phyloP scores from a whole-genome alignment of 1,284 basidiomycete genomes.

The Boletellus deceptivus region DNA sequence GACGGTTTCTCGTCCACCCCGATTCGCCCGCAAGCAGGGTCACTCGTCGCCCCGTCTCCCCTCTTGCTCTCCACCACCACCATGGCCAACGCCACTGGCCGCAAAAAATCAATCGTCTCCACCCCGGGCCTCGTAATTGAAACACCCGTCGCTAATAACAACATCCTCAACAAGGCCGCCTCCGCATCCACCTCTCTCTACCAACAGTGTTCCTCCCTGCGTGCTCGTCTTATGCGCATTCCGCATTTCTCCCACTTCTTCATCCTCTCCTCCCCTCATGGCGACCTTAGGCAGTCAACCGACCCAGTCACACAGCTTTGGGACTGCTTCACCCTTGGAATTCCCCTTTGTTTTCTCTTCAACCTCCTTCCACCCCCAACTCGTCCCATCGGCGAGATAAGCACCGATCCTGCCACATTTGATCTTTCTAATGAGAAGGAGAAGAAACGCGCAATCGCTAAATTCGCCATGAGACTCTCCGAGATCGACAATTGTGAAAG shows the following conservation, averaged over 20 bases:
- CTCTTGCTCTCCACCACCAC: slow-evolving; percentile 9
- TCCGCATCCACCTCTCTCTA: slow-evolving; percentile 81
- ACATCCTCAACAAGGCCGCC: slow-evolving; percentile 82
- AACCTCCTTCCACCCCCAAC: slow-evolving; percentile 78
- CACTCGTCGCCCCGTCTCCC: slow-evolving; percentile 2
- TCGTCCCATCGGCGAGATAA: slow-evolving; percentile 60
- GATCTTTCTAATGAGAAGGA: slow-evolving; percentile 71
- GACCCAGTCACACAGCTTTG: slow-evolving; percentile 92
- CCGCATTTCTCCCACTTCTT: slow-evolving; percentile 72
- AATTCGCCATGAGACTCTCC: slow-evolving; percentile 74
- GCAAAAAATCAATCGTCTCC: slow-evolving; percentile 80
- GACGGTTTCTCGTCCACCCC: slow-evolving; percentile 7
- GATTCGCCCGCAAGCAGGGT: slow-evolving; percentile 2
- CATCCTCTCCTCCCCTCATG: slow-evolving; percentile 51
- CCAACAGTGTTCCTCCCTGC: slow-evolving; percentile 80
- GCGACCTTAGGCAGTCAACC: slow-evolving; percentile 65
- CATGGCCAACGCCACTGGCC: slow-evolving; percentile 70
- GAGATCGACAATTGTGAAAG: slow-evolving; percentile 65
- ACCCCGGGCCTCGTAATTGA: slow-evolving; percentile 66
- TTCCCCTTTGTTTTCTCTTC: slow-evolving; percentile 93
- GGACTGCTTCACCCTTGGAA: slow-evolving; percentile 91
- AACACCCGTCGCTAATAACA: slow-evolving; percentile 71
- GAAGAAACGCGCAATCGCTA: slow-evolving; percentile 77
- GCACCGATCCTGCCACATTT: slow-evolving; percentile 63
- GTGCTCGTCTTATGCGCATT: slow-evolving; percentile 72